Base-by-base conservation (phyloP, 2,329 filamentous ascomycete species). In the Cladosporium sp. region DNA sequence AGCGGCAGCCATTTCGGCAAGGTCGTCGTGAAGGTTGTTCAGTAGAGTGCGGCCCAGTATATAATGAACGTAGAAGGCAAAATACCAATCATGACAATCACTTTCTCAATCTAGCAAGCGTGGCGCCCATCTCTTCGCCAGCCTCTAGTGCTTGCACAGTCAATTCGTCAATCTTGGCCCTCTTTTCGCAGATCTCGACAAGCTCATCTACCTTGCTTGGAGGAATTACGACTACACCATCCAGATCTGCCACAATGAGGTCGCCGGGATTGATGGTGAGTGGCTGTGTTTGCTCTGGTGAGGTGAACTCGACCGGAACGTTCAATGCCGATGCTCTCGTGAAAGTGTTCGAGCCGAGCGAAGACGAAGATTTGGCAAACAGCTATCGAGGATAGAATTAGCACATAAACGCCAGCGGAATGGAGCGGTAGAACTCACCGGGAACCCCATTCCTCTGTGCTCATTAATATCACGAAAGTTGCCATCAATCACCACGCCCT, bases 361-460 rank as follows among this genome's bases (percentile, higher is more conserved):
- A 76, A 28, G 75, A 76, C 3, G 71, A 70, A 2, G 66, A 74
- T 21, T 73, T 68, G 6, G 77, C 77, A 65, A 79, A 80, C 8
- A 79, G 63, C 61, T 74, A 30, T 30, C 28, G 6, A 30, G 4
- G 64, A 21, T 28, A 4, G 1, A 12, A 44, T 68, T 3, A 71
- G 49, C 60, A 41, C 11, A 2, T 18, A 6, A 18, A 44, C 3
- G 6, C 6, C 12, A 18, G 11, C 38, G 10, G 8, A n/a, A 34
- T 30, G 26, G 6, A 32, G 12, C 8, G 18, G 12, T 26, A 10
- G 2, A n/a, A 67, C 72, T 54, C 65, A 82, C 81, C 5, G 83
- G 82, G 65, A 78, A 85, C 0, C 74, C 73, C 24, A 85, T 72
- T 26, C 79, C 81, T 7, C 84, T 80, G 71, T 86, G 84, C 66